These are phyloP conservation scores for Ammopiptanthus mongolicus DNA, from an alignment of 306 rosid species.

Conservation along the genomic window DNA sequence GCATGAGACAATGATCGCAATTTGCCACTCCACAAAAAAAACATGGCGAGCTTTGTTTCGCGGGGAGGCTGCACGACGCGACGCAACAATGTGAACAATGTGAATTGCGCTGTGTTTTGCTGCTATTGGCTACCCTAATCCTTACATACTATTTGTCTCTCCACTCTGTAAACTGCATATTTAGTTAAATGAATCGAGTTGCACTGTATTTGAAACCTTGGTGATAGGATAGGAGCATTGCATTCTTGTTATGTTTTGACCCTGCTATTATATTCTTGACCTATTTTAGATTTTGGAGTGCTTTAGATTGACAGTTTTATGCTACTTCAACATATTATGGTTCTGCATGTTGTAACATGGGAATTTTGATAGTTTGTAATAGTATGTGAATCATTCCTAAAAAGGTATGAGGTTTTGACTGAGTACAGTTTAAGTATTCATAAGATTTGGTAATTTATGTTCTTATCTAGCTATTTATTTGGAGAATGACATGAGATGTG, in stretches of 20 bases:
- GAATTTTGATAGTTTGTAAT: constrained; percentile 18
- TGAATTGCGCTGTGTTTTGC: too few relatives aligned
- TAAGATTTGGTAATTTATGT: constrained; percentile 10
- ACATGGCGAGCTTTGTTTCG: too few relatives aligned
- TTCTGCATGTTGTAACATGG: background rate
- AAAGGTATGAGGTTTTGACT: background rate
- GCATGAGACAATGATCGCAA: background rate
- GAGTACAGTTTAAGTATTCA: constrained; percentile 3
- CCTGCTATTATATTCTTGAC: constrained; percentile 1
- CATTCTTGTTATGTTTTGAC: constrained; percentile 19
- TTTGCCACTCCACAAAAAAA: background rate
- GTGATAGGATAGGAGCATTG: background rate
- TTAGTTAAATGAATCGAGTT: constrained; percentile 2
- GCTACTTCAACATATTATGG: background rate
- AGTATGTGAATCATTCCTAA: background rate
- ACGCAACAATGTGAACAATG: too few relatives aligned
- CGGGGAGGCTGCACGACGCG: too few relatives aligned
- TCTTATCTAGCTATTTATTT: background rate
- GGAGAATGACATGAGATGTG: background rate
- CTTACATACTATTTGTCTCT: constrained; percentile 3
- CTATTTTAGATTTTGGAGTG: constrained; percentile 19
- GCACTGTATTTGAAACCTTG: constrained; percentile 10
- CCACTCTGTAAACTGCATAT: constrained; percentile 5
- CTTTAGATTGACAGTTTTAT: constrained; percentile 16
- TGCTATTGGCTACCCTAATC: too few relatives aligned